These are phyloP conservation scores for Boeremia lycopersici DNA, from an alignment of 2,329 filamentous ascomycete species.

Conservation along the genomic window DNA sequence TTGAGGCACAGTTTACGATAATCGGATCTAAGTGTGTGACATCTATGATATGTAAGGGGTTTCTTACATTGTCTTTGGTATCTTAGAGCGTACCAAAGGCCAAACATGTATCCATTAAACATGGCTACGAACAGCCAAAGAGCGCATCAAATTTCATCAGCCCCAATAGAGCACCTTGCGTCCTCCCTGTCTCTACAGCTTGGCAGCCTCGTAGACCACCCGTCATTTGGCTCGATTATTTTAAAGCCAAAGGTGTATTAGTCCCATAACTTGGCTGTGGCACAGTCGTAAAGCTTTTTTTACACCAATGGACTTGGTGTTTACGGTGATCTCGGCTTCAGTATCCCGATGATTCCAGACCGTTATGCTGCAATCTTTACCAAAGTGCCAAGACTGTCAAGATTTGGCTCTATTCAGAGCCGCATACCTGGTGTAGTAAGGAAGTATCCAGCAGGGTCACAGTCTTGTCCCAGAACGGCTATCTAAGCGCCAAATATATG, in stretches of 20 bases:
- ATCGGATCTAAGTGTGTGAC: neutral
- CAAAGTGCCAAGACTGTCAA: neutral
- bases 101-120: neutral
- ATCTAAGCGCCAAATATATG: constrained; percentile 2
- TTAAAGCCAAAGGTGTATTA: neutral
- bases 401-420: neutral
- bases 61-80: neutral
- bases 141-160: neutral
- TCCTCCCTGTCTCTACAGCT: neutral
- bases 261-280: constrained; percentile 6
- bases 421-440: neutral
- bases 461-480: neutral
- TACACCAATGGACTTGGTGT: neutral
- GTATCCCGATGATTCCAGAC: neutral
- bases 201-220: constrained; percentile 1
- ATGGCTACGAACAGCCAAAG: neutral
- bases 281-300: neutral
- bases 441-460: neutral
- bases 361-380: neutral
- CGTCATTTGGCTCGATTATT: constrained; percentile 1
- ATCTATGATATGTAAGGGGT: neutral
- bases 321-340: constrained; percentile 6
- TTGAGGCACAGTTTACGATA: neutral
- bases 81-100: neutral
- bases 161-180: neutral